Evolutionary conservation across 2,329 filamentous ascomycete species (phyloP).

Genomic region (Claviceps capensis): DNA sequence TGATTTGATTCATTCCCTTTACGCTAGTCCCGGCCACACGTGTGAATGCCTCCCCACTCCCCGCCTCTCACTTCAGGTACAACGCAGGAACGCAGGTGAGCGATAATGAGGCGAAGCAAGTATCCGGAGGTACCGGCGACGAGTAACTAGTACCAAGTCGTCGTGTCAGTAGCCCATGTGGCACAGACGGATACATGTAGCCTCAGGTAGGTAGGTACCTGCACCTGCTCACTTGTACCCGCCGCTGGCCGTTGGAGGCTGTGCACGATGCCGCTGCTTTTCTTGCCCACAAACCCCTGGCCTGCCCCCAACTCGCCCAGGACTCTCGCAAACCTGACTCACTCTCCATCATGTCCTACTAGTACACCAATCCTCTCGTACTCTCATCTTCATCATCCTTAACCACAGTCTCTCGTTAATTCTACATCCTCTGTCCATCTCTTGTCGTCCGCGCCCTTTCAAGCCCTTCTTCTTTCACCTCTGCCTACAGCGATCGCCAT

Average conservation of each 20-base stretch:
- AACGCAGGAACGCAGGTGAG: too few species aligned
- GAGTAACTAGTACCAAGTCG: too few species aligned
- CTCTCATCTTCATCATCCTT: neutral
- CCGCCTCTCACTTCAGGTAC: neutral
- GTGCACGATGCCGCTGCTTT: neutral
- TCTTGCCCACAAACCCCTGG: neutral
- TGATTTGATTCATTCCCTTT: too few species aligned
- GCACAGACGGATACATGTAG: neutral
- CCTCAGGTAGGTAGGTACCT: too few species aligned
- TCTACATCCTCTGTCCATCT: neutral
- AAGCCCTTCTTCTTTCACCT: neutral
- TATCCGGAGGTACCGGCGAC: too few species aligned
- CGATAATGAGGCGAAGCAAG: too few species aligned
- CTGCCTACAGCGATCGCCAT: neutral
- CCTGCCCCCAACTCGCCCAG: neutral
- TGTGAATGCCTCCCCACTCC: neutral
- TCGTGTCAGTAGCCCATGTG: too few species aligned
- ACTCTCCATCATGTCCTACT: neutral
- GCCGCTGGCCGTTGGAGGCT: neutral
- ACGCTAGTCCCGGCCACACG: neutral
- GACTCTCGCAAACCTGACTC: neutral
- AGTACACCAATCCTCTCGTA: neutral
- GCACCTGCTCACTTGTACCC: neutral
- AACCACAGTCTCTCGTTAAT: conserved; percentile 5
- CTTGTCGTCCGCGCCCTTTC: neutral